These are phyloP conservation scores for Umbilicus rupestris DNA, from an alignment of 164 flowering plant genomes.

Conservation along the genomic window DNA sequence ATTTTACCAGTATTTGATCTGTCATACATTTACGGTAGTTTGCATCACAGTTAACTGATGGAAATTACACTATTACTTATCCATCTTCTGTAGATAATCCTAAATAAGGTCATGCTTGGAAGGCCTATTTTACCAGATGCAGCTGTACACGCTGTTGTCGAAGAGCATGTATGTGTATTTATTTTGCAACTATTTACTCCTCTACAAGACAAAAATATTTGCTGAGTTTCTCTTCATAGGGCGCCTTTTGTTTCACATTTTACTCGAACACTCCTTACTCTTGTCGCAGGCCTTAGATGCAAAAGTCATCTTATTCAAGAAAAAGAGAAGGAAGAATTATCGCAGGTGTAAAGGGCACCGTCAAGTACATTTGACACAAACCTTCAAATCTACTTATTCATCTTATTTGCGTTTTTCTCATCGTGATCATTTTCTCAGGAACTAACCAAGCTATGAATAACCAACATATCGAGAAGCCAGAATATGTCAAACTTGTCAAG, in stretches of 20 bases:
- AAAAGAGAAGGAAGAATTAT: constrained; percentile 94
- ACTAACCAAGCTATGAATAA: constrained; percentile 74
- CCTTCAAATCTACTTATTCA: too few species aligned
- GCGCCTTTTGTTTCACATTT: too few species aligned
- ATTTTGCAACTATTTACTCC: neutral
- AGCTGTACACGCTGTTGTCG: constrained; percentile 86
- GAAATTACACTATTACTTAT: neutral
- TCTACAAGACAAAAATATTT: neutral
- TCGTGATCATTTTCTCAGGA: too few species aligned
- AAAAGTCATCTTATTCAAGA: constrained; percentile 92
- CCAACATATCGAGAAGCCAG: constrained; percentile 68
- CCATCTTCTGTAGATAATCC: constrained; percentile 49
- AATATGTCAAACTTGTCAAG: constrained; percentile 8
- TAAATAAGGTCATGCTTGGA: constrained; percentile 86
- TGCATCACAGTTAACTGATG: neutral
- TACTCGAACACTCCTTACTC: neutral
- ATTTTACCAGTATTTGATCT: neutral
- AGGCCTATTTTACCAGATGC: constrained; percentile 79
- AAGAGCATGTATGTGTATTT: constrained; percentile 78
- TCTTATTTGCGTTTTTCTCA: too few species aligned
- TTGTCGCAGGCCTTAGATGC: constrained; percentile 83
- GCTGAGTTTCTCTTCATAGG: too few species aligned
- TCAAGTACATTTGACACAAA: constrained; percentile 40
- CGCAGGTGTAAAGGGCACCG: constrained; percentile 92
- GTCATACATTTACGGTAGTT: neutral